Percentiles rank a stretch among this genome's conserved stretches.
Conservation (phyloP, 2,329 filamentous ascomycete genomes). For the Xenoacremonium recifei region DNA sequence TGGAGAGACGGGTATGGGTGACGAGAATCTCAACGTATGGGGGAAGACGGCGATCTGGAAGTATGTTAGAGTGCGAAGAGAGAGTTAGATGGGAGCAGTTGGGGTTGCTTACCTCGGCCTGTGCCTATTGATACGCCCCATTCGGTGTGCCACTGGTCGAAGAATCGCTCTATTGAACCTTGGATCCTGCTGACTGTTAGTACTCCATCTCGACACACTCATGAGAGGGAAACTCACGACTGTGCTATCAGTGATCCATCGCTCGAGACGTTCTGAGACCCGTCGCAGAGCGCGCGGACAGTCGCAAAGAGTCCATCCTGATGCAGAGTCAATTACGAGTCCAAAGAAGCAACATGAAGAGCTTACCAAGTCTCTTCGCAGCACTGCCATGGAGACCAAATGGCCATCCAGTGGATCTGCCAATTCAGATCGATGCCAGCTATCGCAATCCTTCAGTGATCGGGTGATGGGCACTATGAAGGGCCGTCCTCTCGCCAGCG, state of each 20-base stretch:
- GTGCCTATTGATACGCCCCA: conserved; percentile 59
- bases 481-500: conserved; percentile 65
- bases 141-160: conserved; percentile 62
- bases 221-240: conserved; percentile 36
- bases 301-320: conserved; percentile 56
- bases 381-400: conserved; percentile 68
- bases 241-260: conserved; percentile 54
- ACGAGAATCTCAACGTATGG: conserved; percentile 75
- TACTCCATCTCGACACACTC: not conserved
- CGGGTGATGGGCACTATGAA: conserved; percentile 68
- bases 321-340: conserved; percentile 3
- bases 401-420: conserved; percentile 68
- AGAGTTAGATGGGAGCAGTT: too few relatives aligned
- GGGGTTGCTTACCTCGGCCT: conserved; percentile 41
- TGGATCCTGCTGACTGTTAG: conserved; percentile 44
- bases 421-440: conserved; percentile 63
- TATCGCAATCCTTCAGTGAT: conserved; percentile 65
- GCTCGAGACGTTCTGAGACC: conserved; percentile 46
- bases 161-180: conserved; percentile 63
- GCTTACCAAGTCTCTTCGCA: conserved; percentile 64
- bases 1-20: conserved; percentile 71
- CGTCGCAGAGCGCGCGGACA: conserved; percentile 60
- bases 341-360: not conserved
- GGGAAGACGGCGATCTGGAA: conserved; percentile 53
- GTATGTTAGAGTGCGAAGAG: too few relatives aligned